phyloP scores from a whole-genome alignment of 177 flowering plant species.

The Telopea speciosissima region DNA sequence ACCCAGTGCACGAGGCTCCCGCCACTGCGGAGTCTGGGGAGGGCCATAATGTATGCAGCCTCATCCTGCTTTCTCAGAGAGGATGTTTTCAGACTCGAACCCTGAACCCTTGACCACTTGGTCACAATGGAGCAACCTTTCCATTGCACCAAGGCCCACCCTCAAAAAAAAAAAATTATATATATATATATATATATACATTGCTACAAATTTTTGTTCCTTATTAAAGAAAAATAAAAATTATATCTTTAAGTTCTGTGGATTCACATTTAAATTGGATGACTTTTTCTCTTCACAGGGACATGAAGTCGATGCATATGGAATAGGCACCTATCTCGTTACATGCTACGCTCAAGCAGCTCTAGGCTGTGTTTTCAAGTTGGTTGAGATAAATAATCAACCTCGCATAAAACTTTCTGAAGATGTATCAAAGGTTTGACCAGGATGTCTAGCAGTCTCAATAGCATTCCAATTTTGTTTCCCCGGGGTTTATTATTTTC shows the following conservation, averaged over 20 bases:
- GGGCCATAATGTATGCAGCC: too few species aligned
- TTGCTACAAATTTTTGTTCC: too few species aligned
- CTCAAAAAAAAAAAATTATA: too few species aligned
- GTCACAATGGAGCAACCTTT: too few species aligned
- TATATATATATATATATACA: too few species aligned
- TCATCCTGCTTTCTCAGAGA: too few species aligned
- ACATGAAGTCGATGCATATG: slow-evolving; percentile 93
- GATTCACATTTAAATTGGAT: not conserved
- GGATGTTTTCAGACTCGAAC: too few species aligned
- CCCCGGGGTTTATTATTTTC: slow-evolving; percentile 2
- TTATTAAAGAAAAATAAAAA: not conserved
- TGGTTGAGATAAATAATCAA: slow-evolving; percentile 91
- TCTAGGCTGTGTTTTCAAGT: slow-evolving; percentile 94
- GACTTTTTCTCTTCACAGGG: slow-evolving; percentile 47
- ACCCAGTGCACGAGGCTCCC: too few species aligned
- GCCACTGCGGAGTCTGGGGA: too few species aligned
- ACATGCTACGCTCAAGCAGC: slow-evolving; percentile 99
- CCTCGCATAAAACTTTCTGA: slow-evolving; percentile 98
- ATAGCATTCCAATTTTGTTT: not conserved
- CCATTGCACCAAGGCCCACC: too few species aligned
- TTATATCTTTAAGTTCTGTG: not conserved
- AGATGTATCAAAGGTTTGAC: slow-evolving; percentile 92
- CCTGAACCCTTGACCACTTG: too few species aligned
- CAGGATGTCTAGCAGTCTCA: slow-evolving; percentile 6
- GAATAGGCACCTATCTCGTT: slow-evolving; percentile 96